These are phyloP conservation scores for Aspergillus persii DNA, from an alignment of 2,329 filamentous ascomycete species.

Conservation along the genomic window DNA sequence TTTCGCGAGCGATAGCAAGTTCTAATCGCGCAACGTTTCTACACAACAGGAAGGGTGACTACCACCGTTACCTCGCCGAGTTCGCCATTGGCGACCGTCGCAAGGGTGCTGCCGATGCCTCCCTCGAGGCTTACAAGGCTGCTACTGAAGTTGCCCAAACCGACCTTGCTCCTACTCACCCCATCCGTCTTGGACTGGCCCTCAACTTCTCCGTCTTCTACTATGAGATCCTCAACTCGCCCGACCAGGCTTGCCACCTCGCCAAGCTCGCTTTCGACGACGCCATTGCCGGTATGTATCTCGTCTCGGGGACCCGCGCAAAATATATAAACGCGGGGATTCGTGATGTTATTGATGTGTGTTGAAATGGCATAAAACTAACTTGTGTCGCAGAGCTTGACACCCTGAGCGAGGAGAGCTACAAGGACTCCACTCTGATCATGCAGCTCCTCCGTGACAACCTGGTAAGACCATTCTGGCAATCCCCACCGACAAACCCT, in stretches of 20 bases:
- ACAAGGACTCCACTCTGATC: conserved; percentile 98
- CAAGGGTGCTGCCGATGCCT: conserved; percentile 90
- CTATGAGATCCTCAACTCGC: conserved; percentile 99
- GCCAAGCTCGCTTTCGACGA: conserved; percentile 96
- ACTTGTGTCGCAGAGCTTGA: conserved; percentile 69
- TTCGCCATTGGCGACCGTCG: conserved; percentile 93
- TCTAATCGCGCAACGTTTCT: conserved; percentile 9
- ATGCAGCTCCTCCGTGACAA: conserved; percentile 99
- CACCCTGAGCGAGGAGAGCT: conserved; percentile 96
- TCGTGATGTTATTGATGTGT: neutral
- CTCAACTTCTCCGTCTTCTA: conserved; percentile 99
- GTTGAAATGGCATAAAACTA: conserved; percentile 22
- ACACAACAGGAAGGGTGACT: conserved; percentile 86
- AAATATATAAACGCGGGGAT: neutral
- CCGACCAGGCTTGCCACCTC: conserved; percentile 96
- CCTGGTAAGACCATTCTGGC: conserved; percentile 61
- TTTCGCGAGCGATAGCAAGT: conserved; percentile 18
- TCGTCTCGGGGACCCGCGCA: neutral
- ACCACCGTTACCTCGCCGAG: conserved; percentile 98
- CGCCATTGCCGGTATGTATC: conserved; percentile 74
- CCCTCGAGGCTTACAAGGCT: conserved; percentile 94
- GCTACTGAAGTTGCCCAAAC: conserved; percentile 87
- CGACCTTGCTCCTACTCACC: conserved; percentile 86
- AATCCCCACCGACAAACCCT: neutral
- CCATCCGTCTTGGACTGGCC: conserved; percentile 86